Evolutionary conservation across 306 rosid species (phyloP), one percentile per base, ranked within the genome.

Genomic region (Castanea crenata): DNA sequence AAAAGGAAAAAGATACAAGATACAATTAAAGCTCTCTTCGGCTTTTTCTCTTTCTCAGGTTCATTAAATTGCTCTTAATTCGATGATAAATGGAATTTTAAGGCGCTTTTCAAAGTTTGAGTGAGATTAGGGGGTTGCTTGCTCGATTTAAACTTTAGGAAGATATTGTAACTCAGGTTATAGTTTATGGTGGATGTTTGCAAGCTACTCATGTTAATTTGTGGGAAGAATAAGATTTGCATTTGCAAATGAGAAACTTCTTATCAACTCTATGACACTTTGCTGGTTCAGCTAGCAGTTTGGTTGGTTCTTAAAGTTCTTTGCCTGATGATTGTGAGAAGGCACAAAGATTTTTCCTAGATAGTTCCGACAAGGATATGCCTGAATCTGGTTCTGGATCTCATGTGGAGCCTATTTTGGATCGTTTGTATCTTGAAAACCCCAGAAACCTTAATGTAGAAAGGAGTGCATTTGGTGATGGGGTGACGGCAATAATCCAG

Each of bases 261-360:
- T 69, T n/a, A 19, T 61, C 68, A 61, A 65, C 5, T 25, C 5
- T 35, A 4, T 54, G 72, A 61, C 69, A 70, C 72, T 34, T 72
- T 73, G 78, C 83, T 64, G 84, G 79, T 51, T 74, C 84, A 70
- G 85, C 85, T 83, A 61, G 85, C 62, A 55, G 74, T 78, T 80
- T 63, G 58, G 63, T 80, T 75, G 46, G 54, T 78, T 73, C 72
- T 49, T 71, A 78, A 34, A 80, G 80, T 78, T 75, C 88, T 75
- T 71, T 79, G 72, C 63, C 79, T 44, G 75, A 81, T 82, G 80
- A 79, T 81, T 63, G 34, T 81, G 72, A 81, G 49, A 77, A 78
- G 76, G 72, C 41, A 35, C 41, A 3, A 35, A 49, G 54, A 1
- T 3, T 49, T 74, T 79, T 81, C 35, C 77, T 74, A 78, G 63